These are phyloP conservation scores for Lathyrus sativus DNA, from an alignment of 306 rosid genomes.

Conservation along the genomic window DNA sequence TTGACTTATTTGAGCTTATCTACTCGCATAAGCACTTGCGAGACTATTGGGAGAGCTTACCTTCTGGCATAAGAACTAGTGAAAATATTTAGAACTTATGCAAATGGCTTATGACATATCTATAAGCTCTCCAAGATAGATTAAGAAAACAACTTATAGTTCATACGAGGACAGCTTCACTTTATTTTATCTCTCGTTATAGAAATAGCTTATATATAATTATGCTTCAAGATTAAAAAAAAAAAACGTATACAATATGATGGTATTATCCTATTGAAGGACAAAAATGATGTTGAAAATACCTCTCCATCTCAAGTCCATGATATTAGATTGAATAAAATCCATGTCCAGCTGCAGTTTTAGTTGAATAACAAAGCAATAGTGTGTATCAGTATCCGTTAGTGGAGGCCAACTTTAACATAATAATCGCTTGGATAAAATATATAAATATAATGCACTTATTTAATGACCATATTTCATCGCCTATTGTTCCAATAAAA, in stretches of 20 bases:
- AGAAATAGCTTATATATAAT: too few relatives aligned
- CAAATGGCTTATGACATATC: background rate
- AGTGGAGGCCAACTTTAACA: constrained; percentile 33
- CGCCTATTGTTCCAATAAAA: constrained; percentile 18
- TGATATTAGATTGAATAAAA: constrained; percentile 65
- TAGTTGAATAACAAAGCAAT: constrained; percentile 41
- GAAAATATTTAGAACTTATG: background rate
- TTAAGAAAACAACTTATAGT: background rate
- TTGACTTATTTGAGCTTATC: background rate
- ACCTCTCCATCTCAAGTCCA: constrained; percentile 78
- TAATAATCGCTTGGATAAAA: constrained; percentile 21
- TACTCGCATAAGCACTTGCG: background rate
- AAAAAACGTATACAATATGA: background rate
- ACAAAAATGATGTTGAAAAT: constrained; percentile 30
- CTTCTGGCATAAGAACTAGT: too few relatives aligned
- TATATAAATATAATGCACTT: background rate
- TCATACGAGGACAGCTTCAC: too few relatives aligned
- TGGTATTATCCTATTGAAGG: constrained; percentile 15
- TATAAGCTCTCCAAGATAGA: background rate
- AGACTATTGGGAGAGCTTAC: too few relatives aligned
- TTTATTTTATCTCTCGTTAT: too few relatives aligned
- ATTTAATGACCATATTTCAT: constrained; percentile 19
- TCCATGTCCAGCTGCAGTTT: constrained; percentile 81
- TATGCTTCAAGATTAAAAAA: too few relatives aligned
- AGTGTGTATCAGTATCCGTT: constrained; percentile 36